Evolutionary conservation across 2,329 filamentous ascomycete genomes (phyloP), one percentile per base, ranked within the genome.

Genomic region (Exophiala sideris): DNA sequence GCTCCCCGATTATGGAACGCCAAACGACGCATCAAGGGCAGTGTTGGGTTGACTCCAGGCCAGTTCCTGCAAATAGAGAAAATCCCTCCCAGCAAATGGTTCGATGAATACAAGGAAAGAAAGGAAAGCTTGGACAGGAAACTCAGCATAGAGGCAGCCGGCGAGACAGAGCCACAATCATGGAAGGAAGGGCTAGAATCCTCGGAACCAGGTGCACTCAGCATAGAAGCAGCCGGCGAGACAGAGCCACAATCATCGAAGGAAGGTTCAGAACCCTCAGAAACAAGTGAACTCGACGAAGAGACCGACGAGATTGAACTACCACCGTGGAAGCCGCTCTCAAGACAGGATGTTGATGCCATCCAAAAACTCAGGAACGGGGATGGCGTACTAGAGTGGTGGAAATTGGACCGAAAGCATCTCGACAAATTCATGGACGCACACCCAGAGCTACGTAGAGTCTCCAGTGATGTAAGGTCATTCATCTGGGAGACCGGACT

Each of bases 1-100:
- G 57, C 54, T 4, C 59, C 61, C 11, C 52, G 54, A 52, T 53
- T 64, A 36, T 64, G 54, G 58, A 64, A 64, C 46, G 62, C 60
- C 29, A 64, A 62, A 52, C 48, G 60, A 49, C 42, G 56, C 34
- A 61, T 62, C 29, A 52, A 56, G 49, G 51, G 48, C 39, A 57
- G 44, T 38, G 52, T 49, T 32, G 58, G 54, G 9, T 41, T 60
- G 39, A 52, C 16, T 5, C 24, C 16, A 32, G 16, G 11, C 9
- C 36, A 53, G 40, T 45, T 45, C 20, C 34, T 16, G 7, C 14
- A 42, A n/a, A 45, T 56, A 33, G 41, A 49, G 12, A 9, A 45
- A 24, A 7, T 10, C n/a, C 47, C 46, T 18, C 34, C 38, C 18
- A 35, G 36, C n/a, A 39, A 46, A 33, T 53, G 50, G 47, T 38